These are phyloP conservation scores for Niveomyces coronatus DNA, from an alignment of 2,329 filamentous ascomycete species.

Conservation along the genomic window DNA sequence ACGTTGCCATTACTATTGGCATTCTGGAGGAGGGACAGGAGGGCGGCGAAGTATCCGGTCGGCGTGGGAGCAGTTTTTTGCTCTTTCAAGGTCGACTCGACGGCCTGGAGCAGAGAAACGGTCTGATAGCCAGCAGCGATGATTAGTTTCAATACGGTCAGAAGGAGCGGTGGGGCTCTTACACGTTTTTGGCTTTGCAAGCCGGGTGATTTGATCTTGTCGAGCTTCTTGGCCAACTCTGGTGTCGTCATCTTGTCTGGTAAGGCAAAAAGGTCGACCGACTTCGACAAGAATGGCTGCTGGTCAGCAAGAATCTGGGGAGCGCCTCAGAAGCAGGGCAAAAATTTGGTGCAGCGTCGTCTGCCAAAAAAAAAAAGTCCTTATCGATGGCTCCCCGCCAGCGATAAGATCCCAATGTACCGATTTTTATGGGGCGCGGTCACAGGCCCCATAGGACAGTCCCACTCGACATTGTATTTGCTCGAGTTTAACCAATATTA, in stretches of 20 bases:
- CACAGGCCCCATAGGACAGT: no score
- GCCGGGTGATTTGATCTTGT: conserved; percentile 95
- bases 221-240: conserved; percentile 76
- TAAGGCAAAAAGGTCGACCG: conserved; percentile 12
- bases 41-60: conserved; percentile 92
- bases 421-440: neutral
- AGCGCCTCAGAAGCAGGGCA: neutral
- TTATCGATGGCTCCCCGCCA: conserved; percentile 14
- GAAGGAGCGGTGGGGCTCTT: conserved; percentile 18
- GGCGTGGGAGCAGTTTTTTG: conserved; percentile 75
- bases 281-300: neutral
- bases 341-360: conserved; percentile 10
- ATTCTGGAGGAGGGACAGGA: conserved; percentile 77
- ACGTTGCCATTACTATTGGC: conserved; percentile 57
- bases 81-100: conserved; percentile 85
- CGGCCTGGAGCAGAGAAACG: conserved; percentile 75
- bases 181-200: conserved; percentile 93
- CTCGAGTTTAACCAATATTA: no score
- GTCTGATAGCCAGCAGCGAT: conserved; percentile 11
- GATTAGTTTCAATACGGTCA: neutral
- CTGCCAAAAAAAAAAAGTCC: conserved; percentile 15
- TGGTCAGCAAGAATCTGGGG: conserved; percentile 1
- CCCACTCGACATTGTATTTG: no score
- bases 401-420: conserved; percentile 12
- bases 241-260: conserved; percentile 39